Conservation (phyloP, 2,329 filamentous ascomycete genomes). For the Ceratocystis alfenasii region DNA sequence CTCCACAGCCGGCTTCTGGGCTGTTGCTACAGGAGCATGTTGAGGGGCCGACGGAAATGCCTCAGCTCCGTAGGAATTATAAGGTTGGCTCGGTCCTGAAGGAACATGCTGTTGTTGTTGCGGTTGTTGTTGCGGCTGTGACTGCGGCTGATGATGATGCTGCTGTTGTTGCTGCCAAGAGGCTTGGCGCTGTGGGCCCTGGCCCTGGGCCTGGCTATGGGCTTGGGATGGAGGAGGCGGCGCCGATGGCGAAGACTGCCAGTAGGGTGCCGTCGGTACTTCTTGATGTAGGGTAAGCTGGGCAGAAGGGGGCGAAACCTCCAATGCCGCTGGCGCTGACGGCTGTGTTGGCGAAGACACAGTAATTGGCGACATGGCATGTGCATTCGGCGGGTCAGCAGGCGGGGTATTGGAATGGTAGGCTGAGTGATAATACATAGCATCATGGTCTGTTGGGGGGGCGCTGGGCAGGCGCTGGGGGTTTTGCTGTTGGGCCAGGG, state of each 20-base stretch:
- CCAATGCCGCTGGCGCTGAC: conserved; percentile 15
- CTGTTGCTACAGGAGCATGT: conserved; percentile 40
- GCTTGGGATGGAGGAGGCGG: conserved; percentile 3
- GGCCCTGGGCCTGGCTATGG: conserved; percentile 24
- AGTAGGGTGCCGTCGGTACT: conserved; percentile 15
- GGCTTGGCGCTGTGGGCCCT: conserved; percentile 26
- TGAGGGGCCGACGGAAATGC: conserved; percentile 55
- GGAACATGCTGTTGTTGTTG: conserved; percentile 27
- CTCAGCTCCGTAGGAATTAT: conserved; percentile 42
- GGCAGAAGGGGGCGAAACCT: conserved; percentile 13
- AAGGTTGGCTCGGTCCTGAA: conserved; percentile 18
- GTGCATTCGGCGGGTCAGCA: conserved; percentile 24
- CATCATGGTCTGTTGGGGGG: conserved; percentile 39
- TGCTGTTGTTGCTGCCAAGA: conserved; percentile 27
- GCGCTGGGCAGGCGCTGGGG: conserved; percentile 23
- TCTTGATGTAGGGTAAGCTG: conserved; percentile 23
- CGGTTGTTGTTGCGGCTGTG: conserved; percentile 25
- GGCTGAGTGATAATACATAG: conserved; percentile 42
- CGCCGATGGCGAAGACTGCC: conserved; percentile 11
- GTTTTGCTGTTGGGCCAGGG: background rate
- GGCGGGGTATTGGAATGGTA: conserved; percentile 26
- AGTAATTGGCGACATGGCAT: conserved; percentile 17
- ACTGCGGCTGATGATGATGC: conserved; percentile 24
- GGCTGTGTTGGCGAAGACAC: conserved; percentile 14
- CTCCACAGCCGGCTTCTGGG: conserved; percentile 45